Conservation (phyloP, 805 yeast species). For the Candida sithepensis region DNA sequence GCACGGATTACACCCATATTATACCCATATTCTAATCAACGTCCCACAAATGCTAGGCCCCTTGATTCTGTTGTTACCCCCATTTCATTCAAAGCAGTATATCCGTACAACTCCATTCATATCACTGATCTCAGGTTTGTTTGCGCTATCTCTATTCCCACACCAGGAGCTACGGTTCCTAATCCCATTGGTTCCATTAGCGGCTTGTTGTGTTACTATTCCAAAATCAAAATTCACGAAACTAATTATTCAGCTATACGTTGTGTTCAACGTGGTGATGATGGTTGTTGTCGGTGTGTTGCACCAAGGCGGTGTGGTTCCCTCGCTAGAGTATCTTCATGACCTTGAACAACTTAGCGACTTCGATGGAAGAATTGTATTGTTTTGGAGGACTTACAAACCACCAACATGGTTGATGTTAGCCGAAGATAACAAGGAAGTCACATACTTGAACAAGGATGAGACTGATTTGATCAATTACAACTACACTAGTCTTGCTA, state of each 20-base stretch:
- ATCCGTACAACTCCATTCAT: conserved; percentile 53
- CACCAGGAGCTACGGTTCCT: conserved; percentile 95
- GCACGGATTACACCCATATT: conserved; percentile 84
- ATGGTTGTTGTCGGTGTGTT: conserved; percentile 69
- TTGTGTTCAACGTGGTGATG: conserved; percentile 57
- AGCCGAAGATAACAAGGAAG: not conserved
- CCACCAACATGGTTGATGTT: conserved; percentile 82
- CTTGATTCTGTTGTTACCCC: conserved; percentile 42
- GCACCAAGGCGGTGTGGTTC: conserved; percentile 90
- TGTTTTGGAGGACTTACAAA: conserved; percentile 94
- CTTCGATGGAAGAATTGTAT: conserved; percentile 35
- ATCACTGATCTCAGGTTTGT: conserved; percentile 58
- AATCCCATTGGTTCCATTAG: conserved; percentile 71
- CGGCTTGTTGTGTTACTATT: conserved; percentile 47
- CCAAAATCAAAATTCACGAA: conserved; percentile 15
- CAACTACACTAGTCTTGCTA: conserved; percentile 7
- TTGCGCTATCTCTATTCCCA: conserved; percentile 65
- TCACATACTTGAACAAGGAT: conserved; percentile 18
- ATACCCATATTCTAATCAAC: conserved; percentile 71
- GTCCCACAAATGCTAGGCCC: conserved; percentile 86
- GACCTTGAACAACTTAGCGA: conserved; percentile 8
- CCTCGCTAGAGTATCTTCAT: conserved; percentile 48
- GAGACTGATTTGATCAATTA: conserved; percentile 20
- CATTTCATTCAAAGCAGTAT: conserved; percentile 36
- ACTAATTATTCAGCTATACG: conserved; percentile 44